Evolutionary conservation across 2,329 filamentous ascomycete genomes (phyloP), one percentile per base, ranked within the genome.

Genomic region (Arachnopeziza araneosa): DNA sequence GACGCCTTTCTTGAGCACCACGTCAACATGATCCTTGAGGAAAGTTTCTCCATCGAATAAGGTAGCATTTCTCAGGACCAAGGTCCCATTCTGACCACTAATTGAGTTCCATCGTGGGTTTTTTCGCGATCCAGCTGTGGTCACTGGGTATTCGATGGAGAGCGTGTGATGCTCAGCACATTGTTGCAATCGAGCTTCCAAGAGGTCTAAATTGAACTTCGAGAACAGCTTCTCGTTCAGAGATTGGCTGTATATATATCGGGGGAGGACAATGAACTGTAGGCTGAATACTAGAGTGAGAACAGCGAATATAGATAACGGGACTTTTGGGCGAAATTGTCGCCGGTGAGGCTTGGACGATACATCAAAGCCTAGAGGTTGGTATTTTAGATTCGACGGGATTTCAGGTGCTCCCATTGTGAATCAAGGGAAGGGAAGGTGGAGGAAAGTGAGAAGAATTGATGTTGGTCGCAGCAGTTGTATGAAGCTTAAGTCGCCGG

Each of bases 31-130:
- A 14, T 67, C 63, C 1, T 65, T 49, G 8, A 74, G 55, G 50
- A 76, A 70, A 3, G 55, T 63, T 56, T 76, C 73, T 14, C 77
- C 77, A 64, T 79, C 76, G 59, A 78, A 79, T 14, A 79, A 66
- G 23, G 74, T 78, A 7, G 70, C 75, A 61, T 79, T 79, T 48
- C 68, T 70, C 24, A 79, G 64, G 3, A 78, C 59, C 4, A 76
- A 56, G 1, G 72, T 74, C 51, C 67, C 64, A 52, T 71, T 69
- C 59, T 78, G 76, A 2, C 76, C 77, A 53, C 67, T 73, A 17
- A 64, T 63, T 1, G 69, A 24, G 30, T 75, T 76, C 76, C 76
- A 79, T 66, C 77, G 68, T 32, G 76, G 71, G 64, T 79, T 79
- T 21, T 58, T 58, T 32, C 72, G 63, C 26, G 68, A 66, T 10